These are phyloP conservation scores for Hanseniaspora thailandica DNA, from an alignment of 805 yeast genomes.

Conservation along the genomic window DNA sequence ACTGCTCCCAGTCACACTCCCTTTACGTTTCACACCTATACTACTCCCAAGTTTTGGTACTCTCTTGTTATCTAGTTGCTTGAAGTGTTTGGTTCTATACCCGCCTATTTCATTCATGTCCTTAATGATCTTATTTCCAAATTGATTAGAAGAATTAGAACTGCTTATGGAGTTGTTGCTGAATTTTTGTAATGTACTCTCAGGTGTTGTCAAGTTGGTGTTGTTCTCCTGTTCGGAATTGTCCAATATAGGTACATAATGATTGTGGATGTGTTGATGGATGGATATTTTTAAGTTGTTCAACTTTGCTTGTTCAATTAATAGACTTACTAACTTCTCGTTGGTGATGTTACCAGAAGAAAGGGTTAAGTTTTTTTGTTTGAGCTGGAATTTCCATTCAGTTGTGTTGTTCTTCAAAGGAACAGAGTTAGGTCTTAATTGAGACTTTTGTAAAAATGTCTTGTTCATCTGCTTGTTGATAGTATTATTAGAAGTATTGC, in stretches of 20 bases:
- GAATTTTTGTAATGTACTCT: not conserved
- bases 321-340: slow-evolving; percentile 43
- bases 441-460: not conserved
- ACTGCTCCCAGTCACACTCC: slow-evolving; percentile 1
- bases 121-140: slow-evolving; percentile 16
- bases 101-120: slow-evolving; percentile 38
- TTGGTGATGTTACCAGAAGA: slow-evolving; percentile 42
- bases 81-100: slow-evolving; percentile 57
- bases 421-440: slow-evolving; percentile 3
- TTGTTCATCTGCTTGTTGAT: not conserved
- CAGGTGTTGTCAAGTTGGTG: not conserved
- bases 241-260: slow-evolving; percentile 40
- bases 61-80: slow-evolving; percentile 33
- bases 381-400: slow-evolving; percentile 54
- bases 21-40: not conserved
- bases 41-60: slow-evolving; percentile 29
- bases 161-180: slow-evolving; percentile 6
- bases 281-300: slow-evolving; percentile 52
- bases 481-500: not conserved
- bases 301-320: slow-evolving; percentile 49
- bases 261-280: slow-evolving; percentile 80
- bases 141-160: slow-evolving; percentile 16
- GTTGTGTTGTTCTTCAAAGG: slow-evolving; percentile 22
- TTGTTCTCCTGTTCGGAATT: slow-evolving; percentile 10
- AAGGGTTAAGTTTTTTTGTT: slow-evolving; percentile 38